Evolutionary conservation across 495 filamentous ascomycete species (phyloP), one percentile per base, ranked within the genome.

Genomic region (Aspergillus wentii): DNA sequence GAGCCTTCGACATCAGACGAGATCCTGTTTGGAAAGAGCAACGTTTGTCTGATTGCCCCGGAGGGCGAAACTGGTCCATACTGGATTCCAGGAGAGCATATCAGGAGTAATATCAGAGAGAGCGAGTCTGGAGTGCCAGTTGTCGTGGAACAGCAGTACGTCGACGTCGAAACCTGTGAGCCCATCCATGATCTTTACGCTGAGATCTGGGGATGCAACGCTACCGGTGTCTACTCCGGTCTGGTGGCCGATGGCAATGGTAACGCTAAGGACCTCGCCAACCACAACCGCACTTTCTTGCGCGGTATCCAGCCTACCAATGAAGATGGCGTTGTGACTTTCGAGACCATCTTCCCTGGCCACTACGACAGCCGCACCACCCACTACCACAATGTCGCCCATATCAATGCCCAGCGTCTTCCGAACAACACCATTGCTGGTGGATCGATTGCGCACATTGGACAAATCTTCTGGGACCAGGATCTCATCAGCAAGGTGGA

Each of bases 391-490:
- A 26, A 69, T 26, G 55, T 76, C 26, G 66, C 64, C 1, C 75
- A 77, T 48, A 30, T 58, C 21, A 61, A 71, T 36, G 68, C 63
- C 4, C 63, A 51, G 0, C 33, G 67, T 3, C 40, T 61, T 23
- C 39, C 55, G 10, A 80, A 78, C 56, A 62, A 62, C 46, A 77
- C 70, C 13, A 46, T 74, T 36, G 63, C 54, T 14, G 68, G 67
- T 29, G 76, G 73, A 8, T 44, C 46, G 0, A 68, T 74, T 2
- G 48, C 66, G 1, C 76, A 83, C 51, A 64, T 81, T 37, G 78
- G 76, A 9, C 77, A 82, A 51, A 27, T 80, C n/a, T 82, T 77
- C 71, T 82, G 63, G 26, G 71, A 77, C 43, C 64, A 77, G 42
- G 46, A 56, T 10, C 62, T 82, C 8, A 61, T 69, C 42, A 33